phyloP scores from a whole-genome alignment of 352 stramenopile genomes.

The Aphanomyces cochlioides region DNA sequence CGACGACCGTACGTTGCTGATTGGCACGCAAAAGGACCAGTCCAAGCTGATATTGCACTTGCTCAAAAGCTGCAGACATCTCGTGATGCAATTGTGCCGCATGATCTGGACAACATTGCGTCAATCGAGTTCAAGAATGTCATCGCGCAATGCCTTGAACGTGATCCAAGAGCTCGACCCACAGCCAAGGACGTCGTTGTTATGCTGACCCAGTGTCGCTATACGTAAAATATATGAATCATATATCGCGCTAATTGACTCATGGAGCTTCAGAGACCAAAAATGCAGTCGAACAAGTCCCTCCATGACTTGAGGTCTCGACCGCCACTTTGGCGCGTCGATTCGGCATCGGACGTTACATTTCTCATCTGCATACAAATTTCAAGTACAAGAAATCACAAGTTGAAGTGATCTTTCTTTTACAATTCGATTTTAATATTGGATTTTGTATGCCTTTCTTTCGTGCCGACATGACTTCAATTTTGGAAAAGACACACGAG shows the following conservation, averaged over 20 bases:
- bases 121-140: background rate
- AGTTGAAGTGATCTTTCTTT: background rate
- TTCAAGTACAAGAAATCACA: background rate
- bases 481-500: too few species aligned
- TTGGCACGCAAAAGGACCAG: slow-evolving; percentile 10
- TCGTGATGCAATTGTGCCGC: background rate
- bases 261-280: too few species aligned
- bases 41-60: slow-evolving; percentile 4
- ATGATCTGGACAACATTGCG: slow-evolving; percentile 7
- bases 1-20: background rate
- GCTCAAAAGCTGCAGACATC: background rate
- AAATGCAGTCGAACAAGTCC: too few species aligned
- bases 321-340: too few species aligned
- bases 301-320: too few species aligned
- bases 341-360: background rate
- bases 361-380: background rate
- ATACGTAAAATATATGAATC: slow-evolving; percentile 2
- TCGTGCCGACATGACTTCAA: too few species aligned
- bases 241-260: background rate
- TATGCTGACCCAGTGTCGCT: slow-evolving; percentile 5
- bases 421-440: background rate
- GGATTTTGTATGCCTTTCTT: background rate
- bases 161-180: background rate
- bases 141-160: slow-evolving; percentile 12
- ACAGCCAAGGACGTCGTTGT: slow-evolving; percentile 2